Conservation (phyloP, 2,329 filamentous ascomycete genomes). For the Arthrocladium fulminans region DNA sequence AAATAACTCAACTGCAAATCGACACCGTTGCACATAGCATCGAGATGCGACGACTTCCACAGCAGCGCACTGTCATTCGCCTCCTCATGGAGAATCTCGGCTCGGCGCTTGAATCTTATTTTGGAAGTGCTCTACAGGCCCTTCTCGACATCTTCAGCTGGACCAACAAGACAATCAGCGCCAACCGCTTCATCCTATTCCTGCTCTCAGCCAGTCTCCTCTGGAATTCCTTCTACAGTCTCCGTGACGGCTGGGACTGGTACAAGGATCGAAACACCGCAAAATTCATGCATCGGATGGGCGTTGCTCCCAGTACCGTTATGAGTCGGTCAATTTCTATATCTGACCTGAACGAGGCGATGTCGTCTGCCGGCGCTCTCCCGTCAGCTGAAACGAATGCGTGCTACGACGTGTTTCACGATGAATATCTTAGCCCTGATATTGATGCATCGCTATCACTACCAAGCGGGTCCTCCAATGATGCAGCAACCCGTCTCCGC, state of each 20-base stretch:
- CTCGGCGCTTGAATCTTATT: conserved; percentile 65
- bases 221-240: conserved; percentile 66
- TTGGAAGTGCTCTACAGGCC: conserved; percentile 70
- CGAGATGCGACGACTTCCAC: conserved; percentile 36
- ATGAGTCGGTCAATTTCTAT: conserved; percentile 85
- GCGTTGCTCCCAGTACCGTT: conserved; percentile 65
- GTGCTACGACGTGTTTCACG: conserved; percentile 39
- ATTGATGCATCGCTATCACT: conserved; percentile 25
- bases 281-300: conserved; percentile 72
- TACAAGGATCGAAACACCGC: conserved; percentile 74
- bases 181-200: conserved; percentile 64
- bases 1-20: conserved; percentile 32
- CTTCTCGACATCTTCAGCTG: conserved; percentile 57
- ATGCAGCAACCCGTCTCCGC: conserved; percentile 52
- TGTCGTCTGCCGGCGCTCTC: conserved; percentile 30
- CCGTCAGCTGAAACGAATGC: conserved; percentile 21
- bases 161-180: conserved; percentile 58
- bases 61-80: conserved; percentile 51
- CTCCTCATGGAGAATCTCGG: conserved; percentile 64
- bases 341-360: conserved; percentile 63
- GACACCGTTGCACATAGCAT: conserved; percentile 41
- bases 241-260: conserved; percentile 66
- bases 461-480: no score
- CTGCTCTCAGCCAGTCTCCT: conserved; percentile 61
- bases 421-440: conserved; percentile 30